phyloP scores from a whole-genome alignment of 768 basidiomycete species.

The Xerocomellus amylosporus region DNA sequence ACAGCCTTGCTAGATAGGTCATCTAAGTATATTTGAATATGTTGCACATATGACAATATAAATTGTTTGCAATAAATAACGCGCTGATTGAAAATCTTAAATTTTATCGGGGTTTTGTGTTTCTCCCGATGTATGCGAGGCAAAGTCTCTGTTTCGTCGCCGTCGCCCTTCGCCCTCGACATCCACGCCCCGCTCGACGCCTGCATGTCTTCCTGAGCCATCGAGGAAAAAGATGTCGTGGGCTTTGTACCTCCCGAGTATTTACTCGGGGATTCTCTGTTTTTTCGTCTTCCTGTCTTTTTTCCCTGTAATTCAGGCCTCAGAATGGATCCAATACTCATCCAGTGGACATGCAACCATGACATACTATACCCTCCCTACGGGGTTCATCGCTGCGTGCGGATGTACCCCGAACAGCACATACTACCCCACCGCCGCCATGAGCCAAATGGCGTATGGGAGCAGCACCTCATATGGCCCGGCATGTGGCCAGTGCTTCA shows the following conservation, averaged over 20 bases:
- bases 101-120: no score
- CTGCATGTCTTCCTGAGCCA: slow-evolving; percentile 15
- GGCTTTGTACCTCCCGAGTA: neutral
- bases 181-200: neutral
- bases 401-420: slow-evolving; percentile 70
- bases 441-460: slow-evolving; percentile 78
- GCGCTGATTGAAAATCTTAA: no score
- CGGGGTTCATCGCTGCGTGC: slow-evolving; percentile 58
- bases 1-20: no score
- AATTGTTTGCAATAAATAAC: no score
- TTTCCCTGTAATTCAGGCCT: slow-evolving; percentile 24
- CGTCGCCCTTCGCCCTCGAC: neutral
- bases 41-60: no score
- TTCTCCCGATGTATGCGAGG: neutral
- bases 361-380: slow-evolving; percentile 65
- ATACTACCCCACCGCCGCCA: slow-evolving; percentile 72
- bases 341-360: slow-evolving; percentile 64
- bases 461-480: slow-evolving; percentile 72
- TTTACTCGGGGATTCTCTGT: slow-evolving; percentile 21
- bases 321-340: slow-evolving; percentile 65
- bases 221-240: slow-evolving; percentile 13
- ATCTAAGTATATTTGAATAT: no score
- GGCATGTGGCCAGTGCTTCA: slow-evolving; percentile 76
- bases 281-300: slow-evolving; percentile 23
- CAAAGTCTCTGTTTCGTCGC: neutral